Conservation (phyloP, 495 filamentous ascomycete genomes). For the Penicillium samsonianum region DNA sequence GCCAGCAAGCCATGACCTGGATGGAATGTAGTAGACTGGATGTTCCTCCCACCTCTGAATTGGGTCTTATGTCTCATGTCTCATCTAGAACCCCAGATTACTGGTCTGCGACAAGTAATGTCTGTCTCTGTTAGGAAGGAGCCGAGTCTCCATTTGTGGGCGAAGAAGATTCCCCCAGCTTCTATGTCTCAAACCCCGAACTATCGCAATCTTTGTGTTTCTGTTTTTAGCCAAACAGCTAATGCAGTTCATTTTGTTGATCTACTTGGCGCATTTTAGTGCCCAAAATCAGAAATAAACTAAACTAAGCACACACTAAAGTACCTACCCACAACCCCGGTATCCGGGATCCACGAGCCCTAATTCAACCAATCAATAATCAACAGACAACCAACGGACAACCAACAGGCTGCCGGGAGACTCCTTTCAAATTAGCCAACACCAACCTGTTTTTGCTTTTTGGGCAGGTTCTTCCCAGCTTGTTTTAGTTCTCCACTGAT, state of each 20-base stretch:
- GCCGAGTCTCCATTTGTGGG: not conserved
- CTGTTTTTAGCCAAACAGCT: not conserved
- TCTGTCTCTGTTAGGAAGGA: not conserved
- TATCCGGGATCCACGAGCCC: conserved; percentile 4
- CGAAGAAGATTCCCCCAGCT: not conserved
- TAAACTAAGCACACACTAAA: not conserved
- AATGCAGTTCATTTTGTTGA: not conserved
- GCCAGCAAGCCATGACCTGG: conserved; percentile 14
- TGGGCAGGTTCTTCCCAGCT: not conserved
- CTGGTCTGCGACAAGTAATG: not conserved
- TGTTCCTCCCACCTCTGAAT: not conserved
- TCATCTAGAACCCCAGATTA: not conserved
- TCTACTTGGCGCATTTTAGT: not conserved
- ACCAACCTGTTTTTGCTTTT: conserved; percentile 14
- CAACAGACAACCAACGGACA: not conserved
- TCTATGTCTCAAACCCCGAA: not conserved
- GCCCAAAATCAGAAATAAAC: not conserved
- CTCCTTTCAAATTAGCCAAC: conserved; percentile 11
- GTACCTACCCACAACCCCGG: conserved; percentile 4
- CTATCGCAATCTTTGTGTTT: not conserved
- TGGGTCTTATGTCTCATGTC: not conserved
- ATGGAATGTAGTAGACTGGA: conserved; percentile 7
- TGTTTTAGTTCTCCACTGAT: conserved; percentile 4
- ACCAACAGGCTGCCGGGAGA: conserved; percentile 5
- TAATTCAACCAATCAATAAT: conserved; percentile 9